These are phyloP conservation scores for Arabis hirsuta DNA, from an alignment of 345 rosid genomes.

Conservation along the genomic window DNA sequence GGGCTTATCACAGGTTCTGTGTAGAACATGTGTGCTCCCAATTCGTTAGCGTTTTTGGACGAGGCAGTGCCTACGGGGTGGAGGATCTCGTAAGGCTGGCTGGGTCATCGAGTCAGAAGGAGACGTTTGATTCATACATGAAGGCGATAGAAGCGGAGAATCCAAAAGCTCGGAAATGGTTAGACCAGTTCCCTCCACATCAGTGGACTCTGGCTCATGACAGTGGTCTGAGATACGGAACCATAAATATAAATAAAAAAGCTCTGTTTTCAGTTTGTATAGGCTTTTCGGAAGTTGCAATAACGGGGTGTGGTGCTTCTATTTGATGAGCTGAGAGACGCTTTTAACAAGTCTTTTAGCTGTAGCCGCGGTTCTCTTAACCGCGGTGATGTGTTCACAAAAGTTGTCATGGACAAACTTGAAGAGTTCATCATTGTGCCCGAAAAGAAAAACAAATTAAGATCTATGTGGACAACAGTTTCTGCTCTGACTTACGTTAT, in stretches of 20 bases:
- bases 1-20: constrained; percentile 26
- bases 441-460: no score
- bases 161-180: constrained; percentile 22
- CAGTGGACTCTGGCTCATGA: constrained; percentile 33
- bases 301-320: not conserved
- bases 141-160: not conserved
- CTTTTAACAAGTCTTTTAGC: no score
- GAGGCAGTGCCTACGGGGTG: not conserved
- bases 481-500: not conserved
- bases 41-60: not conserved
- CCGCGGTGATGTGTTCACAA: not conserved
- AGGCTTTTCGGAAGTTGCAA: not conserved
- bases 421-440: not conserved
- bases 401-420: not conserved
- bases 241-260: not conserved
- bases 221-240: constrained; percentile 22
- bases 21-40: not conserved
- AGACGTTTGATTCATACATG: not conserved
- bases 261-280: not conserved
- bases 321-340: no score
- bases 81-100: not conserved
- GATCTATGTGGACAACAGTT: not conserved
- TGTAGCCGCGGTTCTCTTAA: no score
- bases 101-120: constrained; percentile 4
- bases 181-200: not conserved